These are phyloP conservation scores for Paramecium sonneborni DNA, from an alignment of 73 alveolate genomes.

Conservation along the genomic window DNA sequence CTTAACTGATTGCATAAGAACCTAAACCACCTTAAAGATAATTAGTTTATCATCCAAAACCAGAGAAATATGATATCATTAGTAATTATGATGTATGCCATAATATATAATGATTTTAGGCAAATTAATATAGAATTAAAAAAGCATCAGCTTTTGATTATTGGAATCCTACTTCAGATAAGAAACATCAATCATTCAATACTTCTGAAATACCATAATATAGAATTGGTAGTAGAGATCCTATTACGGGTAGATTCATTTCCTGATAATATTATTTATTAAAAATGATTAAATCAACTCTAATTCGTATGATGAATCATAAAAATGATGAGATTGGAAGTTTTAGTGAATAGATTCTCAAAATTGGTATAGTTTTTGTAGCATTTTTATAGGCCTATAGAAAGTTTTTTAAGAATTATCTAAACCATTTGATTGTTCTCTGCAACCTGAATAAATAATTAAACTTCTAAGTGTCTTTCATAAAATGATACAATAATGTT, in stretches of 20 bases:
- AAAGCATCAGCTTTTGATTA: constrained; percentile 30
- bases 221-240: constrained; percentile 45
- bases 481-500: background rate
- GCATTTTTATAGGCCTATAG: background rate
- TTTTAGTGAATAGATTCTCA: background rate
- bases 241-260: constrained; percentile 19
- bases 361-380: background rate
- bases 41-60: constrained; percentile 40
- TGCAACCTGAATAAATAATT: background rate
- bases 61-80: constrained; percentile 42
- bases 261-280: constrained; percentile 1
- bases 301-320: background rate
- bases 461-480: background rate
- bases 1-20: background rate
- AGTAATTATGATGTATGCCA: background rate
- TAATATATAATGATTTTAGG: background rate
- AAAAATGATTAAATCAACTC: constrained; percentile 16
- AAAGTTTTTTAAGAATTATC: background rate
- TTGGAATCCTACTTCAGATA: constrained; percentile 17
- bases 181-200: constrained; percentile 1
- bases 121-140: background rate
- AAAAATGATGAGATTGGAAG: background rate
- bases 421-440: background rate
- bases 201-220: background rate
- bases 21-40: constrained; percentile 10